Evolutionary conservation across 371 early-diverging fungal species (phyloP).

Genomic region (Capillidium heterosporum): DNA sequence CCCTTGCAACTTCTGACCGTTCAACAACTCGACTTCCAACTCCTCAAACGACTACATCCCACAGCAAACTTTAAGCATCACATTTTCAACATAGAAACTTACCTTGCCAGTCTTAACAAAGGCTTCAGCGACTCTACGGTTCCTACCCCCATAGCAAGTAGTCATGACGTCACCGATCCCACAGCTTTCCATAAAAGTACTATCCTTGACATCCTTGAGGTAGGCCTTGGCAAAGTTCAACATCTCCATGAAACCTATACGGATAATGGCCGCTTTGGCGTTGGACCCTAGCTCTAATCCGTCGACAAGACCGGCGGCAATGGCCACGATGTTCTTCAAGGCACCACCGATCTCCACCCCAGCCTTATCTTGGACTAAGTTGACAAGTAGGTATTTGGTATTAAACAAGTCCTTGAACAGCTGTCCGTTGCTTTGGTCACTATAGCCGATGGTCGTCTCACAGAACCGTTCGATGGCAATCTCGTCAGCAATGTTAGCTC

Average conservation of each 20-base stretch:
- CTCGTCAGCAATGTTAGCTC: conserved; percentile 98
- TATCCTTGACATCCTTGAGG: conserved; percentile 55
- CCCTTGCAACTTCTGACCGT: conserved; percentile 98
- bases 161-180: conserved; percentile 89
- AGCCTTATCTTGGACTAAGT: conserved; percentile 64
- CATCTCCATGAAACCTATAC: conserved; percentile 94
- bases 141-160: conserved; percentile 93
- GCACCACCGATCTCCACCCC: conserved; percentile 97
- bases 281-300: conserved; percentile 64
- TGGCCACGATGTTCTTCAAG: conserved; percentile 95
- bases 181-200: conserved; percentile 92
- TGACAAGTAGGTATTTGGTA: conserved; percentile 73
- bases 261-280: conserved; percentile 95
- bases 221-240: conserved; percentile 73
- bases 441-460: conserved; percentile 89
- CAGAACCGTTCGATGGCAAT: conserved; percentile 87
- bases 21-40: conserved; percentile 77
- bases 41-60: conserved; percentile 44
- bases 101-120: conserved; percentile 67
- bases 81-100: background rate
- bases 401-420: conserved; percentile 67
- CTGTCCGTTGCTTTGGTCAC: conserved; percentile 38
- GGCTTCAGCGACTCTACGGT: conserved; percentile 85
- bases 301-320: conserved; percentile 93
- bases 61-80: background rate